These are phyloP conservation scores for Aspergillus aculeatinus DNA, from an alignment of 2,329 filamentous ascomycete genomes.

Conservation along the genomic window DNA sequence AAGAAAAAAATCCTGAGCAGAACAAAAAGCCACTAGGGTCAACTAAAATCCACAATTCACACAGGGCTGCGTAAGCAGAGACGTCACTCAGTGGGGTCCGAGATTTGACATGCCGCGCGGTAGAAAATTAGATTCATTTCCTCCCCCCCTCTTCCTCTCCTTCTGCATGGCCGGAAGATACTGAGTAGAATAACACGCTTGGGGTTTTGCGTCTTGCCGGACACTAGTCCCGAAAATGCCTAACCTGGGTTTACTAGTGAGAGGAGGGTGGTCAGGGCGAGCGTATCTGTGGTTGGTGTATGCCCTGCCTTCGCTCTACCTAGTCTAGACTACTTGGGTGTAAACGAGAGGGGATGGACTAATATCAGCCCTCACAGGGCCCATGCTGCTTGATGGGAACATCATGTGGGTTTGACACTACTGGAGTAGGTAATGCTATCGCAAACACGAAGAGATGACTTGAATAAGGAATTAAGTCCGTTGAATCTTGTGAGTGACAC, in stretches of 20 bases:
- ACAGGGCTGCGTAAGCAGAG: slow-evolving; percentile 22
- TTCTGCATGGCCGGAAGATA: no score
- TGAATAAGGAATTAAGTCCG: no score
- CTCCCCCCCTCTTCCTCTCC: no score
- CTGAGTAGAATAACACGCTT: neutral
- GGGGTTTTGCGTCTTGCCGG: neutral
- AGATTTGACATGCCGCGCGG: slow-evolving; percentile 8
- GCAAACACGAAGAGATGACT: no score
- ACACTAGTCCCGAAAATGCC: neutral
- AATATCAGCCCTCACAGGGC: no score
- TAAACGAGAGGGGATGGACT: no score
- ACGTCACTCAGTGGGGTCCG: slow-evolving; percentile 24
- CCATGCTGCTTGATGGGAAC: no score
- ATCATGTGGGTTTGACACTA: no score
- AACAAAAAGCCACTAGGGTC: neutral
- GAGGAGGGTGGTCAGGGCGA: neutral
- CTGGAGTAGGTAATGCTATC: no score
- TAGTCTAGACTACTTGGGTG: neutral
- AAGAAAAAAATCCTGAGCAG: neutral
- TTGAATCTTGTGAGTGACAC: neutral
- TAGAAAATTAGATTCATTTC: slow-evolving; percentile 4
- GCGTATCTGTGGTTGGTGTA: neutral
- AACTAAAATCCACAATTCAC: neutral
- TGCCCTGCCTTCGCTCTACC: neutral
- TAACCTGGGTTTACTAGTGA: neutral